Conservation (phyloP, 176 grass and related monocot genomes). For the Avena atlantica region DNA sequence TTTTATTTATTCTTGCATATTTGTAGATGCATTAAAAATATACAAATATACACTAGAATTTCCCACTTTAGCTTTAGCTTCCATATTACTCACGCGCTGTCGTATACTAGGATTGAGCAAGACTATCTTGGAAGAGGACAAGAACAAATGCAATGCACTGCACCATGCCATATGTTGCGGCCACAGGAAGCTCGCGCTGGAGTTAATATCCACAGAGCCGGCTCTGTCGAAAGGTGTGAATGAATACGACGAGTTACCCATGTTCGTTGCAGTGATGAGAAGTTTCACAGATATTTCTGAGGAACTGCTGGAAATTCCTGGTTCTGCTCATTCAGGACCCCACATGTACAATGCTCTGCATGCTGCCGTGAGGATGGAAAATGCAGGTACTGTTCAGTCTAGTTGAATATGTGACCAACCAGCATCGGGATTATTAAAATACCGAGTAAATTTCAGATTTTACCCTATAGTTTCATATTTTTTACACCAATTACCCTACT, state of each 20-base stretch:
- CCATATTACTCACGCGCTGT: background rate
- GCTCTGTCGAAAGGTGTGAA: background rate
- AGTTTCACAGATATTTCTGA: background rate
- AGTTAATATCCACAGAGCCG: background rate
- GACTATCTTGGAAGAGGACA: no score
- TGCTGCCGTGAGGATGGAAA: no score
- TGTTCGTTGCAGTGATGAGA: conserved; percentile 25
- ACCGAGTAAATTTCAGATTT: no score
- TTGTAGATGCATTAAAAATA: no score
- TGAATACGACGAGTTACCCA: background rate
- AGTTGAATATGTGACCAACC: background rate
- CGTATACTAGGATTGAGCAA: background rate
- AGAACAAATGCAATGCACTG: background rate
- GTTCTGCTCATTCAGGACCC: background rate
- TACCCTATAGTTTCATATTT: no score
- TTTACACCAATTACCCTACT: no score
- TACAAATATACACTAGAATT: no score
- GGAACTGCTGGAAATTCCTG: background rate
- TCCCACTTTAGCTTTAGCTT: no score
- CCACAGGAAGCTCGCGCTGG: background rate
- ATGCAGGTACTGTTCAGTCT: background rate
- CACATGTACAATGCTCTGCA: background rate
- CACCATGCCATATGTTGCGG: background rate
- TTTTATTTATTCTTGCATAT: no score
- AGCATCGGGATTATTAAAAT: no score